phyloP scores from a whole-genome alignment of 192 early-diverging fungal genomes.

The Umbelopsis isabellina region DNA sequence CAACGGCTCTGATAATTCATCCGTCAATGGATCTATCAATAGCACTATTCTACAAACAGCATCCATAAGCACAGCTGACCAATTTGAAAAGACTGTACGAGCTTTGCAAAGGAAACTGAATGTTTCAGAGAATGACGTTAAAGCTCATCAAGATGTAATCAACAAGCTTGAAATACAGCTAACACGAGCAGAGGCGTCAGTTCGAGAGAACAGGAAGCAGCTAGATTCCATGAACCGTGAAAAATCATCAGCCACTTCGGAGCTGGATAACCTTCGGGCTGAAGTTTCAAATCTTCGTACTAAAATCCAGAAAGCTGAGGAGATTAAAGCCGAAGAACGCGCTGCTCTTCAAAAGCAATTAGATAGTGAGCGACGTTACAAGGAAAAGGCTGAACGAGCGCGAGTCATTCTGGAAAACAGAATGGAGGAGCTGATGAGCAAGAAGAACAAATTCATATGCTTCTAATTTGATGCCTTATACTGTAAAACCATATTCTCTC shows the following conservation, averaged over 20 bases:
- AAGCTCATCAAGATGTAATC: constrained; percentile 44
- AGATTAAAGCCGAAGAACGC: constrained; percentile 38
- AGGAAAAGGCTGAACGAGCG: constrained; percentile 56
- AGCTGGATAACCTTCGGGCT: constrained; percentile 42
- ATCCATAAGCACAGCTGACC: constrained; percentile 22
- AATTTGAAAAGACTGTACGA: constrained; percentile 35
- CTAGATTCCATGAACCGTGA: constrained; percentile 38
- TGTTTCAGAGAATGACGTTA: constrained; percentile 38
- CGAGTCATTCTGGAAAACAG: constrained; percentile 48
- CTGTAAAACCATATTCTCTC: background rate
- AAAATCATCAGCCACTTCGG: constrained; percentile 35
- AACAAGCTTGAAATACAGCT: constrained; percentile 50
- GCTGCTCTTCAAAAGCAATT: constrained; percentile 39
- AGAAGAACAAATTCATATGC: constrained; percentile 62
- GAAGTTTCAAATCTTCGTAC: constrained; percentile 42
- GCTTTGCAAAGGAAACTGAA: constrained; percentile 35
- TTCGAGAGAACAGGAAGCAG: constrained; percentile 44
- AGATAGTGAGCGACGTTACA: constrained; percentile 48
- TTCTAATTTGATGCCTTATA: constrained; percentile 38
- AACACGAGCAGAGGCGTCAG: constrained; percentile 45
- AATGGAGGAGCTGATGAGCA: constrained; percentile 58
- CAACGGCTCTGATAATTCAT: constrained; percentile 12
- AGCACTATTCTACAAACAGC: constrained; percentile 5
- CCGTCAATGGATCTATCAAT: background rate
- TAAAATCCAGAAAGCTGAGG: constrained; percentile 31